phyloP scores from a whole-genome alignment of 2,329 filamentous ascomycete genomes.

The Alternaria sp. region DNA sequence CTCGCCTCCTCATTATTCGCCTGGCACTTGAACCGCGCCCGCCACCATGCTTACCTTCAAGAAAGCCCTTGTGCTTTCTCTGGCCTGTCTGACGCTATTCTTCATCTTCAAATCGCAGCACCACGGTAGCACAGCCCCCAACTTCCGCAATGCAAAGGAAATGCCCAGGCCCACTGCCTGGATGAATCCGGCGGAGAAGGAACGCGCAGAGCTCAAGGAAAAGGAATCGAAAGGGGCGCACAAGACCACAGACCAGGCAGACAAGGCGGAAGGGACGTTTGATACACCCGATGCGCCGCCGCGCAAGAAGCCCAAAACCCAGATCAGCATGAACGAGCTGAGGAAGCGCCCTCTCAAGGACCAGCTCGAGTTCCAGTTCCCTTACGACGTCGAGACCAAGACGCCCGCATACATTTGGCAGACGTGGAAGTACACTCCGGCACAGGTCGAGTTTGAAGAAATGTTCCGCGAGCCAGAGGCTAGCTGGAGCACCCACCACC shows the following conservation, averaged over 20 bases:
- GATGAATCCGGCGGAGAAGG: slow-evolving; percentile 37
- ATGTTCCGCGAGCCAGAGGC: slow-evolving; percentile 83
- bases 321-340: slow-evolving; percentile 74
- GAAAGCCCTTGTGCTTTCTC: slow-evolving; percentile 76
- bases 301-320: slow-evolving; percentile 58
- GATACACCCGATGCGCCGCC: slow-evolving; percentile 39
- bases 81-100: slow-evolving; percentile 72
- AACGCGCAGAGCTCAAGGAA: slow-evolving; percentile 18
- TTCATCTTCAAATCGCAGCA: slow-evolving; percentile 73
- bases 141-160: slow-evolving; percentile 47
- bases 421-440: slow-evolving; percentile 91
- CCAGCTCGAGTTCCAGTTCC: slow-evolving; percentile 89
- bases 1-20: slow-evolving; percentile 5
- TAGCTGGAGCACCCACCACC: slow-evolving; percentile 87
- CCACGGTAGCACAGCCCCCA: slow-evolving; percentile 38
- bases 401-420: slow-evolving; percentile 99
- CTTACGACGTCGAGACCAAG: slow-evolving; percentile 85
- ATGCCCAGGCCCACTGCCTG: slow-evolving; percentile 48
- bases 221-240: slow-evolving; percentile 22
- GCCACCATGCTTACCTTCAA: slow-evolving; percentile 77
- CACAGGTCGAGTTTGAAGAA: slow-evolving; percentile 75
- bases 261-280: slow-evolving; percentile 41
- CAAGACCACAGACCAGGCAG: slow-evolving; percentile 20
- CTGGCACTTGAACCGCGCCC: slow-evolving; percentile 8
- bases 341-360: slow-evolving; percentile 77